Conservation (phyloP, 2,329 filamentous ascomycete species). For the Apiospora aurea region DNA sequence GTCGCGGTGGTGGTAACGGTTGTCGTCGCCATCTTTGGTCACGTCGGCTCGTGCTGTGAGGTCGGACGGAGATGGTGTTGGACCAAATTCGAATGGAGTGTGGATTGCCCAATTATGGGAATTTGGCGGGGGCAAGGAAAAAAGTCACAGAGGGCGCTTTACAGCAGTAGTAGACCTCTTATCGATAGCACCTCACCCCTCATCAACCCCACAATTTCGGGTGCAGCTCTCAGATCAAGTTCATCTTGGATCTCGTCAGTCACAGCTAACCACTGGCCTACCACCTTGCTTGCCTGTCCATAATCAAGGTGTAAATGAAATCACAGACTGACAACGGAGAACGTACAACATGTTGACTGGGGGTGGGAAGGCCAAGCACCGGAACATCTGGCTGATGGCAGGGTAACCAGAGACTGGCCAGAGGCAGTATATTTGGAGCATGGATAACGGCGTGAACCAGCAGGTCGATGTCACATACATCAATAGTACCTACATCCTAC, state of each 20-base stretch:
- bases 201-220: background rate
- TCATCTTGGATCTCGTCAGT: background rate
- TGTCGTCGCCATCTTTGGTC: constrained; percentile 51
- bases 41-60: background rate
- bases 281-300: background rate
- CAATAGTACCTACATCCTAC: background rate
- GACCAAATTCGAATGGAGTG: constrained; percentile 17
- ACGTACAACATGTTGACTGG: too few species aligned
- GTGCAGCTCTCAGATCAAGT: background rate
- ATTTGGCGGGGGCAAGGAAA: constrained; percentile 18
- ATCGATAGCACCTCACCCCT: constrained; percentile 5
- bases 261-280: background rate
- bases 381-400: background rate
- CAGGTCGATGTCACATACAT: constrained; percentile 10
- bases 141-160: constrained; percentile 4
- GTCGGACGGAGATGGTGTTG: background rate
- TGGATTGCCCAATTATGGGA: constrained; percentile 1
- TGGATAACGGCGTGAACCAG: background rate
- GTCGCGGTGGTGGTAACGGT: constrained; percentile 69
- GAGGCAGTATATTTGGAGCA: background rate
- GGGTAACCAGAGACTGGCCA: background rate
- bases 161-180: background rate
- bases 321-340: background rate
- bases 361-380: background rate
- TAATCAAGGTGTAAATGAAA: background rate